Conservation (phyloP, 1,284 basidiomycete species). For the Cutaneotrichosporon cyanovorans region DNA sequence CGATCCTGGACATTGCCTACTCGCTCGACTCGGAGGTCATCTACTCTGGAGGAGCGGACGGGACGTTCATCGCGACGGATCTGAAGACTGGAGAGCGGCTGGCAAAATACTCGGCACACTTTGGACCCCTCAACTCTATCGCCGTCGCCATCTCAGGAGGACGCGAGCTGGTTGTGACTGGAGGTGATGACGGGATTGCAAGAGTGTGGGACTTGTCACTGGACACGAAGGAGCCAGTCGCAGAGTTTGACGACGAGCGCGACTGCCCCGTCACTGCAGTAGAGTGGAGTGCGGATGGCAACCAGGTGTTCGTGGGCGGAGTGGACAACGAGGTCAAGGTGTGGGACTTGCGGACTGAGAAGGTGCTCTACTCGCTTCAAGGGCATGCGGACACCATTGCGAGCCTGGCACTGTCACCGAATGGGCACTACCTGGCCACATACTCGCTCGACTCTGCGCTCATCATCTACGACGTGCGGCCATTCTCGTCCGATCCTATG, state of each 20-base stretch:
- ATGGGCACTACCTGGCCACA: conserved; percentile 73
- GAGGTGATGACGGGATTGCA: conserved; percentile 80
- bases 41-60: conserved; percentile 45
- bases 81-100: conserved; percentile 40
- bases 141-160: conserved; percentile 71
- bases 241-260: conserved; percentile 68
- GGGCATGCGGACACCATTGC: conserved; percentile 80
- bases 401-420: conserved; percentile 78
- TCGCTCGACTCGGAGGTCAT: conserved; percentile 42
- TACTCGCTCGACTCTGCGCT: conserved; percentile 79
- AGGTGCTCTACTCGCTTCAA: conserved; percentile 63
- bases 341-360: conserved; percentile 74
- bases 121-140: conserved; percentile 79
- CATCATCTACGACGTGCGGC: conserved; percentile 80
- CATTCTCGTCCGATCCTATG: conserved; percentile 73
- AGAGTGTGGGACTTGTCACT: conserved; percentile 78
- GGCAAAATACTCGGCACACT: conserved; percentile 55
- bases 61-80: conserved; percentile 39
- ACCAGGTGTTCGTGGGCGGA: conserved; percentile 76
- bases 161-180: conserved; percentile 68
- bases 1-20: conserved; percentile 45
- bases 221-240: conserved; percentile 65
- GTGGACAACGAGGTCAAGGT: conserved; percentile 92
- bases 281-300: conserved; percentile 81
- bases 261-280: conserved; percentile 77